Conservation (phyloP, 129 eudicot species). For the Flaveria linearis region DNA sequence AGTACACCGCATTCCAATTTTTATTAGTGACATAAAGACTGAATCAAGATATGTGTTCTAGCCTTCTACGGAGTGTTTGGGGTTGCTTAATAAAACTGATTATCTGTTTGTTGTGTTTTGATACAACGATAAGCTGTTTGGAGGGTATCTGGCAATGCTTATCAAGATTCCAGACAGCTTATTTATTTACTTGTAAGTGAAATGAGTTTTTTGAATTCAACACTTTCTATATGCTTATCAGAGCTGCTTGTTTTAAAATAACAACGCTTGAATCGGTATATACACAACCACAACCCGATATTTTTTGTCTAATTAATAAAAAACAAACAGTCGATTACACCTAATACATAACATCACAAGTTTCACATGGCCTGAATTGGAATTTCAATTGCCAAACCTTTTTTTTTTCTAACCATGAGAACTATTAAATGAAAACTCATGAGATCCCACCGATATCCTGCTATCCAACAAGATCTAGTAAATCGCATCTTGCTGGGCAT, state of each 20-base stretch:
- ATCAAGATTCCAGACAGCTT: not conserved
- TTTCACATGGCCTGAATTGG: slow-evolving; percentile 10
- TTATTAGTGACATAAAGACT: not conserved
- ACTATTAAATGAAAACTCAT: no score
- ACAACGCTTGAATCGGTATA: slow-evolving; percentile 15
- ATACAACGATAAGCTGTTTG: not conserved
- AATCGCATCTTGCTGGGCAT: no score
- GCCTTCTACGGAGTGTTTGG: not conserved
- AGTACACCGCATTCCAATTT: slow-evolving; percentile 1
- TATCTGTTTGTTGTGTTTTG: not conserved
- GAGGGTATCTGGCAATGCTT: not conserved
- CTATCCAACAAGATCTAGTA: no score
- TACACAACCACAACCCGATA: not conserved
- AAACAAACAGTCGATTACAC: not conserved
- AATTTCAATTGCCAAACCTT: slow-evolving; percentile 7
- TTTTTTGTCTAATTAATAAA: slow-evolving; percentile 10
- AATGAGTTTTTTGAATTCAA: not conserved
- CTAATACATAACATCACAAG: not conserved
- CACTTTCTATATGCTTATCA: not conserved
- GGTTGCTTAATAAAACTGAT: not conserved
- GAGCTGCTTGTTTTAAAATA: not conserved
- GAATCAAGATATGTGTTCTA: not conserved
- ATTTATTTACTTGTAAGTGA: not conserved
- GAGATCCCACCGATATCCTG: no score
- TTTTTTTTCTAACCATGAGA: no score